Base-by-base conservation (phyloP, 352 stramenopile genomes). In the Phytophthora gonapodyides region DNA sequence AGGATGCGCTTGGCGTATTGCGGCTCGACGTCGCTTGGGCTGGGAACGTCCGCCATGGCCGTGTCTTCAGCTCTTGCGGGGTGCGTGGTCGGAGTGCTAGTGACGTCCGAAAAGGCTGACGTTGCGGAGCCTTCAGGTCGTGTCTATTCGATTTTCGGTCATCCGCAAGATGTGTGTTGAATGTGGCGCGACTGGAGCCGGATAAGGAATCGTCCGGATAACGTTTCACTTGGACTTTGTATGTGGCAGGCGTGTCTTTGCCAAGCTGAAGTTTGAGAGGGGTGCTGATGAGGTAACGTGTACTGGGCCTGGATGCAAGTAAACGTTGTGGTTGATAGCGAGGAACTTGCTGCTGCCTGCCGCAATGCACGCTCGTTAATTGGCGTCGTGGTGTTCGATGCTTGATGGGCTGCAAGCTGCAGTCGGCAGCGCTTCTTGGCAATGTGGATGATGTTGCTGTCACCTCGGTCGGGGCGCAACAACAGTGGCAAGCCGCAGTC, bases 1-100 rank as follows among this genome's bases (percentile, higher is more conserved):
- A 99, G 82, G 61, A 99, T 98, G 73, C 98, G 98, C 73, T 97
- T 91, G 15, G 67, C 70, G 56, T 71, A 88, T 10, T 53, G 41
- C 17, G 21, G 16, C 0, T 40, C 35, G 35, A 31, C 21, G 13
- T 9, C 42, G 24, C 13, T 2, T 7, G 38, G 16, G 12, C 17
- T 7, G 1, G 17, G 2, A 2, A 12, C 16, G 8, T 43, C 34
- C 8, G 36, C 37, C 57, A 59, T 67, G 12, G 40, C 41, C 57
- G 43, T 30, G 12, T 47, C 17, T 27, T 27, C 24, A 5, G 24
- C 2, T 27, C 27, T 51, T 62, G 43, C 30, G 43, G 2, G 17
- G 36, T 38, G 19, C 15, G 21, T 12, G 21, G 53, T 11, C 17
- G 16, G 15, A 54, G 5, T 7, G 24, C 34, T 17, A 43, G 31